Evolutionary conservation across 306 rosid species (phyloP), one percentile per base, ranked within the genome.

Genomic region (Nissolia schottii): DNA sequence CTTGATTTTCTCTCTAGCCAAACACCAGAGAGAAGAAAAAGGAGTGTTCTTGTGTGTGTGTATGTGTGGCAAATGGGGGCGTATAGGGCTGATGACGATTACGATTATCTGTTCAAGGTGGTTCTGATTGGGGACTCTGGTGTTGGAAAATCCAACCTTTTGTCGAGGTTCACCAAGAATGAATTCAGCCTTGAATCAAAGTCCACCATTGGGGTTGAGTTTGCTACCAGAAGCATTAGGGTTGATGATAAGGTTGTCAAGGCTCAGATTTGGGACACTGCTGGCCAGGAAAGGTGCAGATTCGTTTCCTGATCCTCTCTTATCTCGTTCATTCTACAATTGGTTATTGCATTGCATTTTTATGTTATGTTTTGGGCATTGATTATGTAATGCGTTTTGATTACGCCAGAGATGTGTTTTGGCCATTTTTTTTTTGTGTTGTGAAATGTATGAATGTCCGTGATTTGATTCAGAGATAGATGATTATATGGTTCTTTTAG

Each of bases 211-310:
- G 97, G 97, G 23, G 97, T 91, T 51, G 97, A 91, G 66, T 91
- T 91, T 77, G 97, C 97, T 9, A 91, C 97, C 77, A 81, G 92
- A 83, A 91, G 97, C 83, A 87, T 88, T 72, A 79, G 62, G 46
- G 97, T 91, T 0, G 95, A 87, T 70, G 95, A 91, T 27, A 91
- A 91, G 90, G 86, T 91, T 40, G 78, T 91, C 76, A 91, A 91
- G 85, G 95, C 97, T 70, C 97, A 91, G 94, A 88, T 91, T 82
- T 91, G 97, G 97, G 97, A 91, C 73, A 91, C 95, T 64, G 97
- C 97, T 50, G 97, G 97, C 25, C 97, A 91, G 68, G 97, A 91
- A 83, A 91, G 95, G 97, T 86, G 74, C 41, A 60, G 56, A 50
- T 80, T 66, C 73, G 3, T 59, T 70, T 68, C 0, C 31, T 8